Conservation (phyloP, 768 basidiomycete genomes). For the Lactarius quietus region DNA sequence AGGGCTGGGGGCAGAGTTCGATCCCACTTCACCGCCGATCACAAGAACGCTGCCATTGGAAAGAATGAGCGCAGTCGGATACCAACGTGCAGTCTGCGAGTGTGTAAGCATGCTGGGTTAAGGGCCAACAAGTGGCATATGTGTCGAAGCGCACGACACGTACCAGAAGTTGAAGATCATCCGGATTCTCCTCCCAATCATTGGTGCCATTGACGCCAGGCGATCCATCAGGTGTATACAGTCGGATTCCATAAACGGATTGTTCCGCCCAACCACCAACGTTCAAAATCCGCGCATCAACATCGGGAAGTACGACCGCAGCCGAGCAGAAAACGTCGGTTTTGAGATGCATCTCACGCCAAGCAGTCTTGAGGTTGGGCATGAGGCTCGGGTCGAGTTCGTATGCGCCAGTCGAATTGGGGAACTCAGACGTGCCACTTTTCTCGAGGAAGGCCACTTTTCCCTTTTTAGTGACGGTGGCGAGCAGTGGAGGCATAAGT, state of each 20-base stretch:
- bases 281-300: conserved; percentile 59
- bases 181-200: too few relatives aligned
- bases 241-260: too few relatives aligned
- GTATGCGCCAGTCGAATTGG: conserved; percentile 73
- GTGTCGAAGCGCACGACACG: conserved; percentile 7
- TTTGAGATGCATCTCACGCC: conserved; percentile 75
- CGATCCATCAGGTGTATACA: too few relatives aligned
- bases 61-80: conserved; percentile 62
- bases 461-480: conserved; percentile 75
- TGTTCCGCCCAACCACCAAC: too few relatives aligned
- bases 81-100: too few relatives aligned
- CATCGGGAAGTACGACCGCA: conserved; percentile 70
- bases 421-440: conserved; percentile 54
- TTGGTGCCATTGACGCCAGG: too few relatives aligned
- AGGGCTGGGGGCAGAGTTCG: too few relatives aligned
- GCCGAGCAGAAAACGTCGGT: conserved; percentile 80
- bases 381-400: conserved; percentile 66
- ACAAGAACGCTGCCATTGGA: conserved; percentile 72
- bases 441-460: conserved; percentile 82
- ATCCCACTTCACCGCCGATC: conserved; percentile 71
- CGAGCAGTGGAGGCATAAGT: too few relatives aligned
- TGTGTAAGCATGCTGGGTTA: neutral
- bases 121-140: neutral
- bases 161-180: conserved; percentile 63
- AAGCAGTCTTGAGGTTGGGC: conserved; percentile 44